Base-by-base conservation (phyloP, 192 early-diverging fungal genomes). In the Coemansia sp. region DNA sequence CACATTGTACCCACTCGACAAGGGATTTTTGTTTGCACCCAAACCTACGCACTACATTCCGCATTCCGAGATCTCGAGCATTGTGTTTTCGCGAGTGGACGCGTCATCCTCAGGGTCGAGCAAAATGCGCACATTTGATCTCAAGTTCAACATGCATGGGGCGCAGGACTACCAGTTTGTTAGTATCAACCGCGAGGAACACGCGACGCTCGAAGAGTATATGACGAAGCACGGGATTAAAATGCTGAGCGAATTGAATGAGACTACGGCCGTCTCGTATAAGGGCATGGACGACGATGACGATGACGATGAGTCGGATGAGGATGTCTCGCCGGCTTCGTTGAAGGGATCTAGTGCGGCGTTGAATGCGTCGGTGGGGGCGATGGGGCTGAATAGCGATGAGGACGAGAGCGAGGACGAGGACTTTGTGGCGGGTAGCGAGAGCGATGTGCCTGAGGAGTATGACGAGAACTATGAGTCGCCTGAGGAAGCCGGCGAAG, bases 31-130 rank as follows among this genome's bases (percentile, higher is more conserved):
- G 42, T 95, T 95, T 57, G 88, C 95, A 48, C 92, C 93, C 34
- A 99, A 99, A 70, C 95, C 94, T 0, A 82, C 93, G n/a, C 91
- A 89, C 36, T 90, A 87, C 35, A 90, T 99, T 38, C 83, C 93
- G 8, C 87, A 89, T 48, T 62, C 72, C n/a, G 94, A 99, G 24
- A 93, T 97, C 46, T 79, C 83, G 24, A 85, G 83, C 17, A 88
- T 97, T 15, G 91, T 92, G 15, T 99, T 99, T 70, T 89, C 92
- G 21, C 90, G 96, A 60, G 91, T 82, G 4, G 77, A 67, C 12
- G 60, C 74, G 10, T 69, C 82, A n/a, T 72, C 76, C 19, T n/a
- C n/a, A n/a, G n/a, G n/a, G n/a, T 72, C 83, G 9, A 81, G 70
- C 48, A 64, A 82, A 27, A 69, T 81, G 56, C 83, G 82, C 57